Base-by-base conservation (phyloP, 1,139 yeast genomes). In the Ashbya aceris region DNA sequence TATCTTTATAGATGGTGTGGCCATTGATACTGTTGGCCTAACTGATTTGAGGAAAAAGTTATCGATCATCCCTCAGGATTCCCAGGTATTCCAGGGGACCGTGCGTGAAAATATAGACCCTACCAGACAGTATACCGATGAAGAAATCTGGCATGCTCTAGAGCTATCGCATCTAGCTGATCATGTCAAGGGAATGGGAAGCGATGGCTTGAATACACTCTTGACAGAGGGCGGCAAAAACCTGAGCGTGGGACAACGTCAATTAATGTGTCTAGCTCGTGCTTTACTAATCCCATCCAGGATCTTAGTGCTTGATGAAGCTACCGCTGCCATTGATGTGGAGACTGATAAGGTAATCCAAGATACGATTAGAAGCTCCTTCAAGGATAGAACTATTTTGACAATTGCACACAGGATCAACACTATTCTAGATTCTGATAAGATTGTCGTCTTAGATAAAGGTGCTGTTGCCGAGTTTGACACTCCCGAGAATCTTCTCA, bases 291-390 rank as follows among this genome's bases (percentile, higher is more conserved):
- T 84, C 41, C 83, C 85, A 23, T 79, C 94, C 4, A 79, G 79
- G 51, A 76, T 89, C 38, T 70, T 87, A 48, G 85, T 87, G 7
- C 69, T 89, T 53, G 98, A 91, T 62, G 98, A 91, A 66, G 97
- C 97, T 10, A 89, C 97, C 3, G 96, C 97, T 2, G 95, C 96
- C 2, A 96, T 91, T 40, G 98, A 91, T 64, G 96, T 87, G 28
- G 94, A 87, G 58, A 91, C 98, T 1, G 98, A 91, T 62, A 69
- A 80, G 52, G 74, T 87, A 36, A 72, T 89, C 41, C 97, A 89
- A 66, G 79, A 81, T 54, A 89, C 96, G 0, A 89, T 89, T 44
- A 75, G 96, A 61, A 66, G 71, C 3, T 95, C 86, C 45, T 89
- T 89, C 62, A 77, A 79, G 54, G 86, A 87, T 50, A 76, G 95